Evolutionary conservation across 2,329 filamentous ascomycete genomes (phyloP).

Genomic region (Aaosphaeria pasadenensis): DNA sequence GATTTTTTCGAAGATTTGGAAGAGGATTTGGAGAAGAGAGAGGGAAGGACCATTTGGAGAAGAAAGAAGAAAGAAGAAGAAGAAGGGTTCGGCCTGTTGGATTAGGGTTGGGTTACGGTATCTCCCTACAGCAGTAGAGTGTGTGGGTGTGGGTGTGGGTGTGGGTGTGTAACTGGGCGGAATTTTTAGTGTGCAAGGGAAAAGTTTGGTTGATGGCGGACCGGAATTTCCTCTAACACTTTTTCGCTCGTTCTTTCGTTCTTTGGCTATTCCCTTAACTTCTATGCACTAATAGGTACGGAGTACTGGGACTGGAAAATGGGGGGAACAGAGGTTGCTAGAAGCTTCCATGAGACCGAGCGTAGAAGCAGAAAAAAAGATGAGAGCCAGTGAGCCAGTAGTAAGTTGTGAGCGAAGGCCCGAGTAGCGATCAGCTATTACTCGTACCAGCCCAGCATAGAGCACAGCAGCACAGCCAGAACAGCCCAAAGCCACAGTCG

Average conservation of each 20-base stretch:
- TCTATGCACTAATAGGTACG: too few relatives aligned
- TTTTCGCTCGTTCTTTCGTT: too few relatives aligned
- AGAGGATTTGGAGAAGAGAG: constrained; percentile 36
- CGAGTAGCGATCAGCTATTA: too few relatives aligned
- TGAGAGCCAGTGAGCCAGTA: too few relatives aligned
- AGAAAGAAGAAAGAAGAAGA: neutral
- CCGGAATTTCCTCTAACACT: neutral
- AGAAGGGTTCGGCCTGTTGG: neutral
- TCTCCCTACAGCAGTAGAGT: neutral
- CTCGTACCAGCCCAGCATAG: too few relatives aligned
- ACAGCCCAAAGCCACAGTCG: too few relatives aligned
- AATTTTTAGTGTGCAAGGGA: constrained; percentile 15
- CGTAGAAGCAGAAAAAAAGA: neutral
- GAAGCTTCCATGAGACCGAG: constrained; percentile 24
- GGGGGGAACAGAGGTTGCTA: constrained; percentile 28
- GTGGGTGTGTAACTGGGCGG: constrained; percentile 23
- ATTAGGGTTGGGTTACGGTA: neutral
- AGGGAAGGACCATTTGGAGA: constrained; percentile 33
- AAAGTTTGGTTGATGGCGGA: constrained; percentile 17
- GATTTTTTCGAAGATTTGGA: constrained; percentile 37
- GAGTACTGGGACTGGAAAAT: constrained; percentile 2
- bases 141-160: too few relatives aligned
- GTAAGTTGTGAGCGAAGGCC: too few relatives aligned
- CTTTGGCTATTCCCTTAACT: too few relatives aligned
- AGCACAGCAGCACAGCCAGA: too few relatives aligned